Evolutionary conservation across 192 early-diverging fungal genomes (phyloP), one percentile per base, ranked within the genome.

Genomic region (Gryganskiella cystojenkinii): DNA sequence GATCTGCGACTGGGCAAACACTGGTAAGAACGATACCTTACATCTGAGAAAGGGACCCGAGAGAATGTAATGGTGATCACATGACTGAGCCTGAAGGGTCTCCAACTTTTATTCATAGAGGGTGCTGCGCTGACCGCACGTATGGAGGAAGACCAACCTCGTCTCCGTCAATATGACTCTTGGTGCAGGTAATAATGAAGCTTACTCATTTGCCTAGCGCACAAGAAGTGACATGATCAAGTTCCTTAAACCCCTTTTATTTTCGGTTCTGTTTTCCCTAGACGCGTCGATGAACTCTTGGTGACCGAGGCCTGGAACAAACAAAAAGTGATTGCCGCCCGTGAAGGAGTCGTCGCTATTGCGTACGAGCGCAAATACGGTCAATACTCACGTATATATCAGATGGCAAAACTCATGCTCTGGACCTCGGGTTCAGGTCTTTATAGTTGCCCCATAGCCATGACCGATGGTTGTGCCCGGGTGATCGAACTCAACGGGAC

Each of bases 381-480:
- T 2, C 76, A 87, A 20, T 81, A 82, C 52, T 82, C 83, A 30
- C 82, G 90, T 19, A 64, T 90, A 3, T 83, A 85, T 40, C 90
- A 93, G 71, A 90, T 90, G 73, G 88, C 89, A 14, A 93, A 93
- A 60, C 59, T 84, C 15, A 89, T 87, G 67, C 69, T 91, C 46
- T 90, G 80, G 64, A 61, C 66, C 13, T 88, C 89, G 6, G 81
- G 79, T 7, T 59, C 82, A 31, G 92, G 89, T 3, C 62, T 90
- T 28, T 85, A 82, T 64, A 68, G 80, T 27, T 93, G 92, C 54
- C 92, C 92, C 43, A 81, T 93, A 28, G 85, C 90, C 27, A 92
- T 93, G 90, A 92, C 92, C 0, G 85, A 93, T 67, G 90, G 92
- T 15, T 88, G 87, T 28, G 85, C 88, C 25, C 83, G 88, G 52